phyloP scores from a whole-genome alignment of 495 filamentous ascomycete species.

The Penicillium samsonianum region DNA sequence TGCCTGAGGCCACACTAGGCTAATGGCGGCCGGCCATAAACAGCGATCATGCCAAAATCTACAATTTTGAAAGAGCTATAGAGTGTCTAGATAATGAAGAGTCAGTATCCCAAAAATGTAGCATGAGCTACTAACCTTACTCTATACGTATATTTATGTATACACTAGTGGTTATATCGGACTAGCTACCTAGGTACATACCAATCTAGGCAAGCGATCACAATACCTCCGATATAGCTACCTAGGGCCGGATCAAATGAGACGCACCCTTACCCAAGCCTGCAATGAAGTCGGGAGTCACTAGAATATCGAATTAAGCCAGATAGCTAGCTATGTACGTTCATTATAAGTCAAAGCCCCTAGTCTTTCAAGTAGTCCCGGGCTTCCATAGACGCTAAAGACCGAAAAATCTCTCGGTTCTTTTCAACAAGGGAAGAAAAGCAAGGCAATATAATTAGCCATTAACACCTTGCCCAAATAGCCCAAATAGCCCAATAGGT shows the following conservation, averaged over 20 bases:
- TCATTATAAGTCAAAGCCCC: constrained; percentile 9
- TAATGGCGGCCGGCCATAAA: constrained; percentile 1
- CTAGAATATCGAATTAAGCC: not conserved
- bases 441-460: not conserved
- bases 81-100: not conserved
- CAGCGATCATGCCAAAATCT: not conserved
- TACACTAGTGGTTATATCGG: not conserved
- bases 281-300: not conserved
- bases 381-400: constrained; percentile 6
- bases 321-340: constrained; percentile 4
- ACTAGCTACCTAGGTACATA: too few relatives aligned
- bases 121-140: not conserved
- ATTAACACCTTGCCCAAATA: not conserved
- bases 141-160: not conserved
- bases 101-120: not conserved
- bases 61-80: not conserved
- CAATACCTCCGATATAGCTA: not conserved
- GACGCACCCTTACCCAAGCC: not conserved
- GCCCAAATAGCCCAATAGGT: constrained; percentile 2
- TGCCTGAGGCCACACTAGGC: constrained; percentile 15
- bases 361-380: constrained; percentile 1
- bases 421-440: not conserved
- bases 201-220: not conserved
- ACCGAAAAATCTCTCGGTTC: constrained; percentile 7
- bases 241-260: not conserved